Base-by-base conservation (phyloP, 139 green algal species). In the Diplosphaera chodatii region DNA sequence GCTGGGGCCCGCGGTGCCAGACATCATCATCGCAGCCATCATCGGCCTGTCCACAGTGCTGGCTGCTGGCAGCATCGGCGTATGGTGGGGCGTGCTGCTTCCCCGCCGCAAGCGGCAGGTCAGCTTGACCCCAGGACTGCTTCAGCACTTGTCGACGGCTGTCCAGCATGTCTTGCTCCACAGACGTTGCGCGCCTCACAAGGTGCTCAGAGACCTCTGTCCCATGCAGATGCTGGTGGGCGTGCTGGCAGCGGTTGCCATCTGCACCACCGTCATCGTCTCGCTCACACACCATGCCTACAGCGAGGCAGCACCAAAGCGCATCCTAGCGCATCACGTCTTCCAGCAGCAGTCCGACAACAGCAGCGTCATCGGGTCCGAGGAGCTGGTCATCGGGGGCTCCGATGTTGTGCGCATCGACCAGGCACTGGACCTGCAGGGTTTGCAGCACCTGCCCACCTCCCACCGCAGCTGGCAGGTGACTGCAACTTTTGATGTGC, bases 251-350 rank as follows among this genome's bases (percentile, higher is more conserved):
- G 31, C 63, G 65, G 40, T 71, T 66, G 72, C 66, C 1, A 32
- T 64, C 4, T n/a, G 28, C 6, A 28, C 37, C 63, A 30, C 34
- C 30, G 55, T 65, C 29, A 63, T 40, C n/a, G 72, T 28, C 6
- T 70, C 64, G 27, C 31, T 27, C 13, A 20, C 32, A 1, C 29
- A 13, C 23, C 65, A 67, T 15, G 67, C 77, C 1, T 83, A 77
- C 59, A 71, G 63, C 55, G 15, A 66, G 5, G 48, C 59, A 28
- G 59, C 68, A 48, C 78, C 78, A 41, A 83, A 83, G 55, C 67
- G 78, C 28, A 63, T 83, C 29, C 68, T 83, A 59, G 55, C 77
- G 13, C 78, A 83, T 69, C 78, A 83, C 64, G 48, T 83, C 21
- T 70, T 79, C 16, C 48, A 59, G 18, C 48, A 59, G 48, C 48